Evolutionary conservation across 2,329 filamentous ascomycete genomes (phyloP).

Genomic region (Thielaviopsis cerberus): DNA sequence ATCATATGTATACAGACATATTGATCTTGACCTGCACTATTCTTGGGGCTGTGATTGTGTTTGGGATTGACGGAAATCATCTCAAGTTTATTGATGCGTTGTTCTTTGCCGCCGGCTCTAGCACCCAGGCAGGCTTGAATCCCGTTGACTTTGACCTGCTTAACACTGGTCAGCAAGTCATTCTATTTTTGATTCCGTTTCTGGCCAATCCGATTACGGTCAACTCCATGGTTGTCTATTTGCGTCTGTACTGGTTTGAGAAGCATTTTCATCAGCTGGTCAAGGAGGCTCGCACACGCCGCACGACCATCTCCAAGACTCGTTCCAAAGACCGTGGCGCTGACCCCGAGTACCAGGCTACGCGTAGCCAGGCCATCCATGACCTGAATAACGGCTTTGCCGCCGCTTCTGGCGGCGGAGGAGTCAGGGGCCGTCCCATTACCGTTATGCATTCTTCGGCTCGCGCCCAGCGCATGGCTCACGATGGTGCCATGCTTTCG

Average conservation of each 20-base stretch:
- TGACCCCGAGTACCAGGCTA: conserved; percentile 13
- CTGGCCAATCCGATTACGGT: conserved; percentile 69
- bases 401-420: conserved; percentile 17
- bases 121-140: conserved; percentile 87
- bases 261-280: conserved; percentile 80
- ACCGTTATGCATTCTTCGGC: conserved; percentile 43
- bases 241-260: conserved; percentile 95
- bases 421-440: conserved; percentile 48
- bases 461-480: conserved; percentile 36
- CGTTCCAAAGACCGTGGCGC: conserved; percentile 17
- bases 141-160: conserved; percentile 51
- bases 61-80: conserved; percentile 34
- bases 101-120: conserved; percentile 67
- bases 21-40: conserved; percentile 63
- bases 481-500: conserved; percentile 31
- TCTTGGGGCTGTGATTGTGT: conserved; percentile 61
- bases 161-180: conserved; percentile 53
- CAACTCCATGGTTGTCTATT: conserved; percentile 70
- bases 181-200: conserved; percentile 54
- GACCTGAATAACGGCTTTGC: not conserved
- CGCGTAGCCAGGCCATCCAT: conserved; percentile 12
- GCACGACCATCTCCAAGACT: conserved; percentile 46
- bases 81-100: conserved; percentile 72
- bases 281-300: conserved; percentile 47
- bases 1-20: conserved; percentile 33